Conservation (phyloP, 1,139 yeast species). For the Pichia sorboxylosa region DNA sequence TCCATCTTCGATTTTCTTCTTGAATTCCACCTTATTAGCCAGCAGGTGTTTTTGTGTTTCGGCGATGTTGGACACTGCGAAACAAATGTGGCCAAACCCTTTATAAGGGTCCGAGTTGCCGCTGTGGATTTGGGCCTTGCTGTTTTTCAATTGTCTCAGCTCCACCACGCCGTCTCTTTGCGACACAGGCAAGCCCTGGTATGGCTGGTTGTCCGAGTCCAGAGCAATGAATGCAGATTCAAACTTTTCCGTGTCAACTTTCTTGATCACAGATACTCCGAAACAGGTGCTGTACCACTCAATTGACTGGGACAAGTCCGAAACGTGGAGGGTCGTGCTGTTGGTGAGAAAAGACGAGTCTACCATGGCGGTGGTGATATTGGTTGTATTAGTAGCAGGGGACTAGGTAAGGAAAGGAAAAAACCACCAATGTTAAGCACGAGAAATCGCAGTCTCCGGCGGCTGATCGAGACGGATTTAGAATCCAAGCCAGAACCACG, state of each 20-base stretch:
- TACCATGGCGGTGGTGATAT: no score
- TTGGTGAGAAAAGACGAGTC: slow-evolving; percentile 37
- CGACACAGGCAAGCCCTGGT: slow-evolving; percentile 39
- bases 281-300: slow-evolving; percentile 65
- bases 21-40: slow-evolving; percentile 55
- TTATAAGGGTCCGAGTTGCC: slow-evolving; percentile 78
- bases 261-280: slow-evolving; percentile 55
- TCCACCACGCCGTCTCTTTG: slow-evolving; percentile 73
- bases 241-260: slow-evolving; percentile 45
- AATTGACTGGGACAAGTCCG: slow-evolving; percentile 65
- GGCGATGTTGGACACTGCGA: slow-evolving; percentile 72
- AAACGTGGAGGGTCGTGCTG: slow-evolving; percentile 70
- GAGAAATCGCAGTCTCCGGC: not conserved
- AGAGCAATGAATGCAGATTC: slow-evolving; percentile 61
- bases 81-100: slow-evolving; percentile 91
- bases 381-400: no score
- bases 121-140: slow-evolving; percentile 44
- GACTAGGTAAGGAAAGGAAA: no score
- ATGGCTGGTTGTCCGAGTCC: slow-evolving; percentile 34
- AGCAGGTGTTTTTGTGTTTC: slow-evolving; percentile 48
- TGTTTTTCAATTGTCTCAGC: slow-evolving; percentile 55
- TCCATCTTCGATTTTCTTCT: slow-evolving; percentile 79
- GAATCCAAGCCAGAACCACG: no score
- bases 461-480: no score
- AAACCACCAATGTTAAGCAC: no score